Conservation (phyloP, 2,329 filamentous ascomycete species). For the Paecilomyces sp. region DNA sequence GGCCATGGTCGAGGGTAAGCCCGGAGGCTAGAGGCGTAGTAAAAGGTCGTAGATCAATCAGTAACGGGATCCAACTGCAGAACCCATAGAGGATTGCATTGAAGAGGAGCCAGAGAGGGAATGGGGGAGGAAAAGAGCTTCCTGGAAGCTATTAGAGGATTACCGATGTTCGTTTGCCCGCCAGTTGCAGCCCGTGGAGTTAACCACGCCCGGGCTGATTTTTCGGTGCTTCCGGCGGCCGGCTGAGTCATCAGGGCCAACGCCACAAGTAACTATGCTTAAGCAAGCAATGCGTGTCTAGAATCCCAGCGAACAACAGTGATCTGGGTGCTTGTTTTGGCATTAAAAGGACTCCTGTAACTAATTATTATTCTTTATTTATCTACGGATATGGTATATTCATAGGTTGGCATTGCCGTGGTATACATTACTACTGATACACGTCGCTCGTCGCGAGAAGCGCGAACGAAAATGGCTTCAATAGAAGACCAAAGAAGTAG, state of each 20-base stretch:
- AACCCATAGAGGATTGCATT: constrained; percentile 20
- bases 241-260: constrained; percentile 25
- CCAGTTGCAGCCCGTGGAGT: constrained; percentile 1
- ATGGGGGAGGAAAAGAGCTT: constrained; percentile 13
- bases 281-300: background rate
- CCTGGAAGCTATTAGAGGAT: constrained; percentile 9
- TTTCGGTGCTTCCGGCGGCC: constrained; percentile 20
- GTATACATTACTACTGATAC: background rate
- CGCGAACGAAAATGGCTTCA: background rate
- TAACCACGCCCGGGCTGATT: constrained; percentile 12
- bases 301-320: constrained; percentile 6
- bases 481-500: background rate
- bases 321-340: background rate
- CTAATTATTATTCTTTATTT: background rate
- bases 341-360: background rate
- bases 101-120: constrained; percentile 6
- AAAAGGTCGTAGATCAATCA: constrained; percentile 10
- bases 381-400: background rate
- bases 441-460: background rate
- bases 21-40: constrained; percentile 17
- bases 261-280: constrained; percentile 1
- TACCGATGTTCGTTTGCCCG: background rate
- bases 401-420: background rate
- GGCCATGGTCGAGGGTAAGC: constrained; percentile 51
- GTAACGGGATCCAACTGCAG: constrained; percentile 13